Evolutionary conservation across 2,329 filamentous ascomycete genomes (phyloP).

Genomic region (Fusarium gaditjirri): DNA sequence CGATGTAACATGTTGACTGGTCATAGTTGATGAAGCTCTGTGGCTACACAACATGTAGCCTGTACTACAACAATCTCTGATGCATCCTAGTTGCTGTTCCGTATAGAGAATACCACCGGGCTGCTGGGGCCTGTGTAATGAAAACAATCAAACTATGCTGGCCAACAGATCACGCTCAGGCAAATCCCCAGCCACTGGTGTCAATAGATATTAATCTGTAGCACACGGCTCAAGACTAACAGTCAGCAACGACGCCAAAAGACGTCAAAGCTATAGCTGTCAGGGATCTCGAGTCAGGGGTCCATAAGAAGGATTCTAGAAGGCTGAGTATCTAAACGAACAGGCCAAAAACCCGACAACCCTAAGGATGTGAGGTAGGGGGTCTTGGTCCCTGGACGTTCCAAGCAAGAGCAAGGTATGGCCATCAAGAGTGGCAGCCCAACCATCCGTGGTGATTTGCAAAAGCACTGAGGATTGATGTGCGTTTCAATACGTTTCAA

Average conservation of each 20-base stretch:
- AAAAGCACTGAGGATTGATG: background rate
- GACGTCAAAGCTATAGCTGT: conserved; percentile 22
- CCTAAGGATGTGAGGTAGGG: conserved; percentile 22
- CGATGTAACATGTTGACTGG: conserved; percentile 25
- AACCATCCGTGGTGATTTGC: conserved; percentile 6
- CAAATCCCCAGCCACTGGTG: conserved; percentile 17
- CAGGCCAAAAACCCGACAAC: conserved; percentile 7
- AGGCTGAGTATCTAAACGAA: conserved; percentile 35
- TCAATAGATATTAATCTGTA: conserved; percentile 29
- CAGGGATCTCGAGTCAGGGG: conserved; percentile 32
- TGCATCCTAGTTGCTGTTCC: background rate
- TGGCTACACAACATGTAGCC: conserved; percentile 1
- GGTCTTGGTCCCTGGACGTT: conserved; percentile 10
- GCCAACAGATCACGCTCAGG: conserved; percentile 7
- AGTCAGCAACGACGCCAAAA: conserved; percentile 24
- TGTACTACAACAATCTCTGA: conserved; percentile 12
- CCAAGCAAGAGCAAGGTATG: conserved; percentile 10
- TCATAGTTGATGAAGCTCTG: conserved; percentile 7
- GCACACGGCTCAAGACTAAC: conserved; percentile 21
- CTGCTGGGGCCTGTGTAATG: conserved; percentile 16
- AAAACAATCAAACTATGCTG: conserved; percentile 27
- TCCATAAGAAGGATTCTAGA: conserved; percentile 43
- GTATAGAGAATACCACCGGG: conserved; percentile 19
- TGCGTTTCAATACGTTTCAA: background rate
- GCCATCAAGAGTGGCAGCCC: conserved; percentile 10